A percentile compares a stretch with the other conserved stretches of the same genome.
phyloP scores from a whole-genome alignment of 169 alveolate genomes.

The Neospora caninum region DNA sequence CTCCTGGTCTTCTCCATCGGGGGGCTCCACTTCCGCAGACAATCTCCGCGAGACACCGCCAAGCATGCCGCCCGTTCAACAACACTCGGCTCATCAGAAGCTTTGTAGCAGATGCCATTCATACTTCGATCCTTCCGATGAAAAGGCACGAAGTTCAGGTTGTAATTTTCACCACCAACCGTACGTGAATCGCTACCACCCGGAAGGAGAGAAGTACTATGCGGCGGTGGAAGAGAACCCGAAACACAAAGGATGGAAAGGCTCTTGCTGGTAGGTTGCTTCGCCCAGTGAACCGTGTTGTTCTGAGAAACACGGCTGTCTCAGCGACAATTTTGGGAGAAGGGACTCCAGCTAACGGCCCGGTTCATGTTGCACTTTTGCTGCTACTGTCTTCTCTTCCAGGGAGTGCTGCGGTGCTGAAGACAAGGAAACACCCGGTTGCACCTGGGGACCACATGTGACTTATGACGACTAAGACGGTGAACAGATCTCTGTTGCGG shows the following conservation, averaged over 20 bases:
- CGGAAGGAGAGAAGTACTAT: slow-evolving; percentile 53
- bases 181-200: slow-evolving; percentile 60
- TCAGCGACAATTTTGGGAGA: neutral
- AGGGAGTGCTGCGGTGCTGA: slow-evolving; percentile 65
- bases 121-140: slow-evolving; percentile 25
- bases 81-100: neutral
- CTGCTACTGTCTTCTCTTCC: neutral
- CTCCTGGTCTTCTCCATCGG: neutral
- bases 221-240: slow-evolving; percentile 56
- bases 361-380: neutral
- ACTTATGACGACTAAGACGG: slow-evolving; percentile 26
- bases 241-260: slow-evolving; percentile 34
- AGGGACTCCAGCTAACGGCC: neutral
- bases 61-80: neutral
- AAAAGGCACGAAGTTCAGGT: neutral
- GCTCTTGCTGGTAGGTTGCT: slow-evolving; percentile 48
- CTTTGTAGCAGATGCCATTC: slow-evolving; percentile 49
- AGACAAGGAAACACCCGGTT: slow-evolving; percentile 46
- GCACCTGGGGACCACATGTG: slow-evolving; percentile 43
- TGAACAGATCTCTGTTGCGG: neutral
- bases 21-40: neutral
- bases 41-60: neutral
- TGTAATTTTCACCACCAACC: slow-evolving; percentile 53
- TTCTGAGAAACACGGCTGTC: neutral
- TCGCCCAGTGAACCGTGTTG: no score